Conservation (phyloP, 2,329 filamentous ascomycete genomes). For the Dactylonectria estremocensis region DNA sequence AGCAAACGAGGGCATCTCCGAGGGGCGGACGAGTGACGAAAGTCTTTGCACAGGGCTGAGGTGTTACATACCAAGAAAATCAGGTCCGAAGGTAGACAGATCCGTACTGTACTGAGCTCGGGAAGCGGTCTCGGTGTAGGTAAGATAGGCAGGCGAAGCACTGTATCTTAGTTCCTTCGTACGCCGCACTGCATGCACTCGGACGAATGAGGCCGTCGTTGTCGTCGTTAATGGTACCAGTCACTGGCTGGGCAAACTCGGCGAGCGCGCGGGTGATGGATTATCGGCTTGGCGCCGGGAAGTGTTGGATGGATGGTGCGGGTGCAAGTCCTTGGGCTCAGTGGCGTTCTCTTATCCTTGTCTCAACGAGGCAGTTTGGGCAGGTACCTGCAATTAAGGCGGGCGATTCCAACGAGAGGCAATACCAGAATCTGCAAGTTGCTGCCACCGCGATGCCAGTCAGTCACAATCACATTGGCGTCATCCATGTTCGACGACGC, state of each 20-base stretch:
- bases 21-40: neutral
- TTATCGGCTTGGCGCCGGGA: constrained; percentile 16
- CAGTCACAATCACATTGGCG: constrained; percentile 32
- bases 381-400: constrained; percentile 16
- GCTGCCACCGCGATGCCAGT: constrained; percentile 24
- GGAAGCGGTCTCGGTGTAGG: neutral
- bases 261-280: constrained; percentile 22
- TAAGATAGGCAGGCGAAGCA: too few species aligned
- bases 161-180: neutral
- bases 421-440: constrained; percentile 26
- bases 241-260: constrained; percentile 11
- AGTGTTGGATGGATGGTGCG: constrained; percentile 11
- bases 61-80: too few species aligned
- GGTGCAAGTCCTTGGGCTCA: constrained; percentile 21
- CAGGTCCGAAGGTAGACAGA: neutral
- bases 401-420: constrained; percentile 17
- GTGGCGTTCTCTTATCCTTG: constrained; percentile 29
- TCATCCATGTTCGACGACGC: constrained; percentile 21
- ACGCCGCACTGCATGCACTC: constrained; percentile 4
- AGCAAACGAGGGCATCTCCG: neutral
- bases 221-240: constrained; percentile 1
- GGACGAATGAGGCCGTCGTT: constrained; percentile 5
- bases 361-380: constrained; percentile 21
- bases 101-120: neutral
- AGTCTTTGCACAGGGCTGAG: constrained; percentile 4